Evolutionary conservation across 352 stramenopile genomes (phyloP).

Genomic region (Phytopythium mirpurense): DNA sequence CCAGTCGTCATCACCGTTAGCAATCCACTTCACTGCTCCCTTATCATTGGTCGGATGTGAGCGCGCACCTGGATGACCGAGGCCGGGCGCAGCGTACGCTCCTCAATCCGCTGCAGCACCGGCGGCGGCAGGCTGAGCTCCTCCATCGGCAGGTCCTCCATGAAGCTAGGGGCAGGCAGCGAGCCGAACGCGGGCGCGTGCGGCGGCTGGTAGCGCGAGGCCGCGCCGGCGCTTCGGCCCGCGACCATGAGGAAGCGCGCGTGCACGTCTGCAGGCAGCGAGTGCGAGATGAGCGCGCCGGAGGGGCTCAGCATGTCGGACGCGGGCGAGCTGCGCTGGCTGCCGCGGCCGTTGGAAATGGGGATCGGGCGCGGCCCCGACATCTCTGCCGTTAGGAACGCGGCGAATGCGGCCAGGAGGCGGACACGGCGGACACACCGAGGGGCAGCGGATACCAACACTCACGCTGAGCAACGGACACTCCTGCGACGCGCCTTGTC

Average conservation of each 20-base stretch:
- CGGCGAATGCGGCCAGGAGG: too few relatives aligned
- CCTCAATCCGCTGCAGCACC: slow-evolving; percentile 20
- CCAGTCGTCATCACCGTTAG: too few relatives aligned
- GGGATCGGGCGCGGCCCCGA: slow-evolving; percentile 41
- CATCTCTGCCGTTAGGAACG: too few relatives aligned
- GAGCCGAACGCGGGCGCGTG: slow-evolving; percentile 53
- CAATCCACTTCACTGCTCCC: too few relatives aligned
- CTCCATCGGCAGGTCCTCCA: slow-evolving; percentile 42
- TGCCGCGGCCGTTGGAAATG: slow-evolving; percentile 35
- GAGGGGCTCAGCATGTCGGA: slow-evolving; percentile 16
- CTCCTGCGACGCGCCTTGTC: too few relatives aligned
- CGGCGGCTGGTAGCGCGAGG: slow-evolving; percentile 33
- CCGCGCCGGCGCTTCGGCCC: slow-evolving; percentile 5
- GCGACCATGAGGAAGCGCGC: slow-evolving; percentile 27
- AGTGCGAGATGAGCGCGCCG: slow-evolving; percentile 40
- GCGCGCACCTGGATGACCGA: slow-evolving; percentile 41
- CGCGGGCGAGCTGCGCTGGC: slow-evolving; percentile 36
- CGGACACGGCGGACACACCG: too few relatives aligned
- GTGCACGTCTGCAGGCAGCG: slow-evolving; percentile 52
- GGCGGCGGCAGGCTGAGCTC: slow-evolving; percentile 51
- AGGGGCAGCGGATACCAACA: too few relatives aligned
- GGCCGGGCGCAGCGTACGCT: slow-evolving; percentile 19
- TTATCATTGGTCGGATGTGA: too few relatives aligned
- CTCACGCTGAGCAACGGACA: neutral
- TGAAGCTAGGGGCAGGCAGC: slow-evolving; percentile 54